These are phyloP conservation scores for Mortierella alpina DNA, from an alignment of 192 early-diverging fungal species.

Conservation along the genomic window DNA sequence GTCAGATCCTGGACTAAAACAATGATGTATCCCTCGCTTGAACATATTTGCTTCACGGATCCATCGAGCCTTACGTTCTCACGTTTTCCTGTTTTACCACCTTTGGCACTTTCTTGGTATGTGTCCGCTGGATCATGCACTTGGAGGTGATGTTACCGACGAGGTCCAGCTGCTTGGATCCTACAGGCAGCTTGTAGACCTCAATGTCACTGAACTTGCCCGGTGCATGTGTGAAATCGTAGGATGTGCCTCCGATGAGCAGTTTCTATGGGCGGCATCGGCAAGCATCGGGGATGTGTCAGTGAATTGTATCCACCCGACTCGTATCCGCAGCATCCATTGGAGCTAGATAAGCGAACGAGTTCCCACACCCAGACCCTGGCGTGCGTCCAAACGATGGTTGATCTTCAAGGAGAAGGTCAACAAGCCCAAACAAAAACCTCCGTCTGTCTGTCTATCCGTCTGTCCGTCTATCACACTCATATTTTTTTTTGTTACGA, in stretches of 20 bases:
- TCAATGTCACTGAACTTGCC: conserved; percentile 34
- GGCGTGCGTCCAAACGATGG: too few species aligned
- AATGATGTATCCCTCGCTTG: too few species aligned
- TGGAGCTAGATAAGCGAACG: not conserved
- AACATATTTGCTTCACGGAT: too few species aligned
- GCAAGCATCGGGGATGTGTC: not conserved
- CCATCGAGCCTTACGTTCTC: conserved; percentile 32
- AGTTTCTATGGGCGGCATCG: conserved; percentile 29
- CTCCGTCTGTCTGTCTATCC: too few species aligned
- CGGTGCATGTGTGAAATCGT: conserved; percentile 32
- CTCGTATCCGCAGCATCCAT: not conserved
- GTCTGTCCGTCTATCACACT: too few species aligned
- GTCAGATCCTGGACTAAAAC: not conserved
- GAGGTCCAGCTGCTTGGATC: conserved; percentile 39
- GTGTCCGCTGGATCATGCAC: conserved; percentile 39
- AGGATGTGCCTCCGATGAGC: conserved; percentile 19
- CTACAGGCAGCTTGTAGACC: conserved; percentile 27
- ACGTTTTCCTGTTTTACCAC: conserved; percentile 33
- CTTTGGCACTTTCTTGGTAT: conserved; percentile 33
- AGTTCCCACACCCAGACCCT: too few species aligned
- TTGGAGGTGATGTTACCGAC: conserved; percentile 43
- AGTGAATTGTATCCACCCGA: too few species aligned
- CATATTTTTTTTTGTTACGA: too few species aligned
- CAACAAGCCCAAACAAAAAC: too few species aligned
- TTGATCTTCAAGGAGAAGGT: too few species aligned